Base-by-base conservation (phyloP, 805 yeast species). In the Yueomyces sinensis region DNA sequence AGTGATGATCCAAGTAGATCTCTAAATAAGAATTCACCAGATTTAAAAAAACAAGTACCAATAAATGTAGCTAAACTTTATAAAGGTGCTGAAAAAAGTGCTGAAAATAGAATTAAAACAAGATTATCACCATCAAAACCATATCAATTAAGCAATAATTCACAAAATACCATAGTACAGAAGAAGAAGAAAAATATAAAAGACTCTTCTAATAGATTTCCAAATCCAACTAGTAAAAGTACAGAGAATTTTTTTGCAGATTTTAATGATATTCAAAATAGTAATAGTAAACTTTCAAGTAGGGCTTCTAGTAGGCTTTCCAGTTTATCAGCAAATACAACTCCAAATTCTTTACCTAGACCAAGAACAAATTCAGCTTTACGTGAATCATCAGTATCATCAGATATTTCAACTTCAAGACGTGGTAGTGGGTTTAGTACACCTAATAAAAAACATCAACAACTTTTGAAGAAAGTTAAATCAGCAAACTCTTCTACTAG, bases 51-150 rank as follows among this genome's bases (percentile, higher is more conserved):
- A 29, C 45, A 34, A 32, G 42, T 35, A 15, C 36, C 43, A 14
- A 36, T 54, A 46, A 44, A 54, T 19, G 35, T 47, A 36, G 37
- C 53, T 4, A 54, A 52, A 33, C 45, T 55, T 11, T 38, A 50
- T n/a, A 43, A 41, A 15, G 53, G 52, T 32, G 59, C 60, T 4
- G 54, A 50, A 30, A 39, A 41, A 14, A 42, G 42, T 23, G 60
- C 60, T 14, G 56, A 42, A 22, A 32, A 40, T 23, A 44, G 53
- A 22, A 42, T 54, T 4, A 43, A 39, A n/a, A 39, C 42, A 29
- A 42, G 54, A 27, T 36, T 31, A 24, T 20, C 24, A 20, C 49
- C 54, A 2, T 37, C 40, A n/a, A 38, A 43, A 17, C 27, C 32
- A 3, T 36, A 45, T 30, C 54, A 54, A 9, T 37, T 50, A 25